Percentiles rank a stretch among this genome's conserved stretches.
Evolutionary conservation across 2,329 filamentous ascomycete genomes (phyloP).

Genomic region (Tolypocladium amazonense): DNA sequence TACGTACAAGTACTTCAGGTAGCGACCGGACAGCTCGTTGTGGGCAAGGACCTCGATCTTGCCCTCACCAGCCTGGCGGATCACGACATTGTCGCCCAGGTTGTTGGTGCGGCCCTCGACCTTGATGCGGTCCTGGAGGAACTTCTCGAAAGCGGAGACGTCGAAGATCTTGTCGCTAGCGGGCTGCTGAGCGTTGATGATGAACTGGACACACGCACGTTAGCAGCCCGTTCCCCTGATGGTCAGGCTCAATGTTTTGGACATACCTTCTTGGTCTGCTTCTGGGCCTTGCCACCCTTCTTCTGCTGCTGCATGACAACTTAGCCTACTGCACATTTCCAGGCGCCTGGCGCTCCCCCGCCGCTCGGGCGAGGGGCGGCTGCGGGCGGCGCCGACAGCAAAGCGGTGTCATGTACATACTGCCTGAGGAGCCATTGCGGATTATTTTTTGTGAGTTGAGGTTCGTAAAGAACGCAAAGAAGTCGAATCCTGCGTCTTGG

Average conservation of each 20-base stretch:
- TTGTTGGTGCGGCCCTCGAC: slow-evolving; percentile 97
- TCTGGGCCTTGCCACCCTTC: slow-evolving; percentile 61
- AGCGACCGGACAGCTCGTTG: slow-evolving; percentile 96
- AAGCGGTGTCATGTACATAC: slow-evolving; percentile 85
- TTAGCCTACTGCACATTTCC: slow-evolving; percentile 89
- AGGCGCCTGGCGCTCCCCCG: slow-evolving; percentile 4
- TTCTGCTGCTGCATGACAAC: slow-evolving; percentile 49
- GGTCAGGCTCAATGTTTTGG: neutral
- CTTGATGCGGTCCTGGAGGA: slow-evolving; percentile 99
- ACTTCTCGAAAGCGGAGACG: slow-evolving; percentile 97
- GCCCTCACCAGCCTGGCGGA: slow-evolving; percentile 86
- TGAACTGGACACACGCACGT: slow-evolving; percentile 51
- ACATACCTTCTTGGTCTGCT: slow-evolving; percentile 76
- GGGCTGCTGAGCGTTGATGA: slow-evolving; percentile 98
- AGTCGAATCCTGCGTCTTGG: slow-evolving; percentile 72
- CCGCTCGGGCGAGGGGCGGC: neutral
- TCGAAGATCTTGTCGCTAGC: slow-evolving; percentile 99
- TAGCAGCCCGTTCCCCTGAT: neutral
- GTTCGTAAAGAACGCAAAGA: slow-evolving; percentile 42
- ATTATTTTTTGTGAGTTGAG: slow-evolving; percentile 8
- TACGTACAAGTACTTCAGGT: slow-evolving; percentile 98
- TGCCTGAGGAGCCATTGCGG: slow-evolving; percentile 75
- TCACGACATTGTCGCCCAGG: slow-evolving; percentile 85
- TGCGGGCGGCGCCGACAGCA: slow-evolving; percentile 63
- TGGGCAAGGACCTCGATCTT: slow-evolving; percentile 97